Conservation (phyloP, 805 yeast genomes). For the Blastobotrys muscicola region DNA sequence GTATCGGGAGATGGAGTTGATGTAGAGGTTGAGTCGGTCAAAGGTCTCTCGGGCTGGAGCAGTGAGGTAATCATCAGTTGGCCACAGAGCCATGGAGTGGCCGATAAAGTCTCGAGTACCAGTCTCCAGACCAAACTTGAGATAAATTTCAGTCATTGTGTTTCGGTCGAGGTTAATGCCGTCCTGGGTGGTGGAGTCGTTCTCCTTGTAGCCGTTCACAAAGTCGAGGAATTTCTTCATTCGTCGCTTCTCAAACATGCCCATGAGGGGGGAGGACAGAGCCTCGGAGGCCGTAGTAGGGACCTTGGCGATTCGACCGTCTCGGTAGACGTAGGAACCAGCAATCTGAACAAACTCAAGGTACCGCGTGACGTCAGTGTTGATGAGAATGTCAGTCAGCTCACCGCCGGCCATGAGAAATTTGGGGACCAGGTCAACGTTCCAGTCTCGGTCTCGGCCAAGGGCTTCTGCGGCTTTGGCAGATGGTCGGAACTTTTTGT, state of each 20-base stretch:
- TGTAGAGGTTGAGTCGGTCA: slow-evolving; percentile 76
- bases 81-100: slow-evolving; percentile 97
- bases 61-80: slow-evolving; percentile 79
- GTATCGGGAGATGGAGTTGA: slow-evolving; percentile 84
- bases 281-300: slow-evolving; percentile 92
- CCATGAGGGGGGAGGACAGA: slow-evolving; percentile 83
- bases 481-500: slow-evolving; percentile 77
- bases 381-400: slow-evolving; percentile 86
- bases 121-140: slow-evolving; percentile 79
- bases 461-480: slow-evolving; percentile 58
- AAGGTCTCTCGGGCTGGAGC: slow-evolving; percentile 89
- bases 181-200: slow-evolving; percentile 70
- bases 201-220: slow-evolving; percentile 73
- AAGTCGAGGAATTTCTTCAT: slow-evolving; percentile 88
- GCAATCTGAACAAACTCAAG: slow-evolving; percentile 93
- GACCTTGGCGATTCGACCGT: slow-evolving; percentile 86
- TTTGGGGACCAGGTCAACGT: slow-evolving; percentile 93
- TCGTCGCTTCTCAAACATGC: slow-evolving; percentile 90
- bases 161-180: slow-evolving; percentile 73
- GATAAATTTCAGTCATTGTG: slow-evolving; percentile 86
- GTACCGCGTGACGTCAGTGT: slow-evolving; percentile 92
- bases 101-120: slow-evolving; percentile 96
- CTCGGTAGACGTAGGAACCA: slow-evolving; percentile 90
- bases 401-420: slow-evolving; percentile 97
- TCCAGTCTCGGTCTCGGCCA: slow-evolving; percentile 96